phyloP scores from a whole-genome alignment of 768 basidiomycete genomes.

The Psilocybe cyanescens region DNA sequence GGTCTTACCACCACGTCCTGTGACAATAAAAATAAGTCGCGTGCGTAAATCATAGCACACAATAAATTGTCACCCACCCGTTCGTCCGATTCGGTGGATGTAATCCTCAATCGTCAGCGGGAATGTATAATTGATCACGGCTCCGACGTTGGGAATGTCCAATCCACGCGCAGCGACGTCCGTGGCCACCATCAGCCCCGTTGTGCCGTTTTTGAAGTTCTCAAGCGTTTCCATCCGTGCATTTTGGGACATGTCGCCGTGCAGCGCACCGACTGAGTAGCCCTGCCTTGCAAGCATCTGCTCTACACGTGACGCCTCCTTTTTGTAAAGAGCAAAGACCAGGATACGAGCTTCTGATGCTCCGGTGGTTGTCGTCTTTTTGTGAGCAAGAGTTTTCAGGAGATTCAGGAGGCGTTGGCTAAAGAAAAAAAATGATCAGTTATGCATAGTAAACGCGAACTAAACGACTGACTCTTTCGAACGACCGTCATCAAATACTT shows the following conservation, averaged over 20 bases:
- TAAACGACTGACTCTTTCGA: slow-evolving; percentile 77
- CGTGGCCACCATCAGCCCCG: slow-evolving; percentile 88
- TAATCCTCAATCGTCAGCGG: slow-evolving; percentile 95
- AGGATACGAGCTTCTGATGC: slow-evolving; percentile 72
- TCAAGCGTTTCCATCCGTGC: slow-evolving; percentile 86
- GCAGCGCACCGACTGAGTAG: slow-evolving; percentile 81
- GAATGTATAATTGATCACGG: slow-evolving; percentile 97
- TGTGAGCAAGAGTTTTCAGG: slow-evolving; percentile 58
- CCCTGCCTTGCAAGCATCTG: slow-evolving; percentile 72
- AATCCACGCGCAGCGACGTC: slow-evolving; percentile 97
- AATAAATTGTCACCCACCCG: slow-evolving; percentile 52
- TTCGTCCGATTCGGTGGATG: slow-evolving; percentile 88
- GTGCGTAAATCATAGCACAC: not conserved
- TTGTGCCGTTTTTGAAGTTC: slow-evolving; percentile 81
- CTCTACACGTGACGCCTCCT: slow-evolving; percentile 92
- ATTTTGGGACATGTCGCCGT: slow-evolving; percentile 89
- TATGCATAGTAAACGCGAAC: not conserved
- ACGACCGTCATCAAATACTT: slow-evolving; percentile 85
- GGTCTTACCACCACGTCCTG: slow-evolving; percentile 86
- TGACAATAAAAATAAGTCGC: slow-evolving; percentile 13
- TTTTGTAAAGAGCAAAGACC: slow-evolving; percentile 97
- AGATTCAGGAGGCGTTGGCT: slow-evolving; percentile 66
- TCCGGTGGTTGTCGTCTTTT: slow-evolving; percentile 58
- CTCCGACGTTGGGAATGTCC: slow-evolving; percentile 94
- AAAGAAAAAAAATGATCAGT: not conserved